Evolutionary conservation across 768 basidiomycete species (phyloP).

Genomic region (Epithele typhae): DNA sequence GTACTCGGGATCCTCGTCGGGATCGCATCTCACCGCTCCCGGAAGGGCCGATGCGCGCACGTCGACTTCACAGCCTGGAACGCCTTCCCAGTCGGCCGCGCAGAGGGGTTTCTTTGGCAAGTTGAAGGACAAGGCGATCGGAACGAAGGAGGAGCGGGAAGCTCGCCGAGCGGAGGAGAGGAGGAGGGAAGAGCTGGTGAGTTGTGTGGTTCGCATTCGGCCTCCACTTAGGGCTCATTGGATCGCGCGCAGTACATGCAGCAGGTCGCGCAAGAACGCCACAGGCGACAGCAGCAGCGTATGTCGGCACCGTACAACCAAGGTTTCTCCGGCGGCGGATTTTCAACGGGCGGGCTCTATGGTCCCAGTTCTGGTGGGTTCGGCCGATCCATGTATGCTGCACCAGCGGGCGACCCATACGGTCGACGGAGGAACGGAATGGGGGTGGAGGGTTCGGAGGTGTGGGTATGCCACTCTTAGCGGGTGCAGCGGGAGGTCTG

Average conservation of each 20-base stretch:
- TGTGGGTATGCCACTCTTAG: slow-evolving; percentile 29
- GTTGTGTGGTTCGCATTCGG: not conserved
- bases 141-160: slow-evolving; percentile 63
- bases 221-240: not conserved
- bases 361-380: not conserved
- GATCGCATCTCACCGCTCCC: slow-evolving; percentile 10
- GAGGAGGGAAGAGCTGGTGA: slow-evolving; percentile 21
- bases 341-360: not conserved
- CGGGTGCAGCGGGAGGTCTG: slow-evolving; percentile 34
- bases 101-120: slow-evolving; percentile 55
- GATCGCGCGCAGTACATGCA: slow-evolving; percentile 14
- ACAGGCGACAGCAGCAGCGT: slow-evolving; percentile 14
- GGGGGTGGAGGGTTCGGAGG: slow-evolving; percentile 19
- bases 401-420: slow-evolving; percentile 17
- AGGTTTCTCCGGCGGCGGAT: not conserved
- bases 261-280: slow-evolving; percentile 13
- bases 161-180: slow-evolving; percentile 27
- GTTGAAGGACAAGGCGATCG: slow-evolving; percentile 59
- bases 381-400: slow-evolving; percentile 20
- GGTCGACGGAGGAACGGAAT: not conserved
- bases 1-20: slow-evolving; percentile 14
- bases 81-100: slow-evolving; percentile 19
- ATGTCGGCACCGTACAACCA: slow-evolving; percentile 4
- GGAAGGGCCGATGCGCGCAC: not conserved
- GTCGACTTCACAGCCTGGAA: slow-evolving; percentile 16